These are phyloP conservation scores for Microstegium vimineum DNA, from an alignment of 176 grass and related monocot genomes.

Conservation along the genomic window DNA sequence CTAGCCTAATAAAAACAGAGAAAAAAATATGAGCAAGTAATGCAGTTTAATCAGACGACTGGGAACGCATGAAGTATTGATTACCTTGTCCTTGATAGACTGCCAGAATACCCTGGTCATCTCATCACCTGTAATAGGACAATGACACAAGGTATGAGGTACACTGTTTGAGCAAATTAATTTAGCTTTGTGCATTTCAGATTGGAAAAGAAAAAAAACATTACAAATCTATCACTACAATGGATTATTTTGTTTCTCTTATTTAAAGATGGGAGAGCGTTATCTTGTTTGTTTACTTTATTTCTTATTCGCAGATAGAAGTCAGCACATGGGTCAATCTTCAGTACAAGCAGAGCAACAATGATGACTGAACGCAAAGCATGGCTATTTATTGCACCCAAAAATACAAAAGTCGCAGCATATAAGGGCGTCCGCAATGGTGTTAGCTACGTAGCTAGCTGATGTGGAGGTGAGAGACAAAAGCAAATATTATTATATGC, in stretches of 20 bases:
- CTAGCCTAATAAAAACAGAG: background rate
- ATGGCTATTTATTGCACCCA: background rate
- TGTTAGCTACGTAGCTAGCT: too few relatives aligned
- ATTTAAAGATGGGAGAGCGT: background rate
- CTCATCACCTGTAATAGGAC: constrained; percentile 68
- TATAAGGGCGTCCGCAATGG: too few relatives aligned
- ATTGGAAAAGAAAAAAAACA: background rate
- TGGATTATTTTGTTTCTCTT: background rate
- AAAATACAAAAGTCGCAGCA: background rate
- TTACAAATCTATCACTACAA: background rate
- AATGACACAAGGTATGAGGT: constrained; percentile 6
- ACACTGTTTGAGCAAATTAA: background rate
- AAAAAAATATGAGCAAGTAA: background rate
- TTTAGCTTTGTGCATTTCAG: background rate
- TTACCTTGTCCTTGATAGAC: constrained; percentile 95
- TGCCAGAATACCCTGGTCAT: constrained; percentile 97
- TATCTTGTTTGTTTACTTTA: background rate
- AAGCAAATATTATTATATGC: too few relatives aligned
- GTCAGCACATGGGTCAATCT: background rate
- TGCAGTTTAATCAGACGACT: background rate
- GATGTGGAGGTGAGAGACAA: too few relatives aligned
- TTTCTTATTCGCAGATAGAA: background rate
- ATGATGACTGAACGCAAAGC: background rate
- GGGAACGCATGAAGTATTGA: background rate
- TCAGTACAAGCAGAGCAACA: background rate